Conservation (phyloP, 768 basidiomycete genomes). For the Suillus alpinus region DNA sequence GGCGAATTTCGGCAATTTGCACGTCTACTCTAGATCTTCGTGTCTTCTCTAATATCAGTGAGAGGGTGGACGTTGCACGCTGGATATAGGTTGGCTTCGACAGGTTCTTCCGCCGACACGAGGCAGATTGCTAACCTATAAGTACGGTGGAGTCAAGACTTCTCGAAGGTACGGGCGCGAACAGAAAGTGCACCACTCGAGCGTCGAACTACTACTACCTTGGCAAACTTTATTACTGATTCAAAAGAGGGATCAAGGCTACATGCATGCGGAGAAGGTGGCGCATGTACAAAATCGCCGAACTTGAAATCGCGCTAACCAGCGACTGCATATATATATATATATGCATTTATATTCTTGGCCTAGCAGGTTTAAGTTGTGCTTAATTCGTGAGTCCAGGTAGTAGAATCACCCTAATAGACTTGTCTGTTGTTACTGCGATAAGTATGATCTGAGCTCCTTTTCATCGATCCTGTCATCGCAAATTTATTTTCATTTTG, state of each 20-base stretch:
- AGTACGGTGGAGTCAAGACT: not conserved
- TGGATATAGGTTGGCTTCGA: not conserved
- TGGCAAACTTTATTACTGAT: not conserved
- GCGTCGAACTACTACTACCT: not conserved
- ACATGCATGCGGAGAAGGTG: not conserved
- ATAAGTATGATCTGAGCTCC: not conserved
- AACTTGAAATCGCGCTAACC: not conserved
- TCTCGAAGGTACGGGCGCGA: conserved; percentile 4
- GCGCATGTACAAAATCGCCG: not conserved
- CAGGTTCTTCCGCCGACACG: not conserved
- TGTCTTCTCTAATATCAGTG: not conserved
- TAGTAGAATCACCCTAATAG: not conserved
- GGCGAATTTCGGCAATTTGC: conserved; percentile 2
- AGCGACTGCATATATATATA: not conserved
- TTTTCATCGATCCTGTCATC: not conserved
- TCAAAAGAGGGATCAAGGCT: not conserved
- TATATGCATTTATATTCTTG: not conserved
- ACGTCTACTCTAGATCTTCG: not conserved
- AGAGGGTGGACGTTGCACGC: not conserved
- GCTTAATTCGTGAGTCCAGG: not conserved
- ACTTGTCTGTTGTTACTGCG: not conserved
- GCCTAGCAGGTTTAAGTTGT: not conserved
- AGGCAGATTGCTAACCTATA: not conserved
- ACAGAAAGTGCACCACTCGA: not conserved
- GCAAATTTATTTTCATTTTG: not conserved